Percentiles rank a stretch among this genome's conserved stretches.
These are phyloP conservation scores for Trichomonas vaginalis DNA, from an alignment of 208 protist genomes.

Conservation along the genomic window DNA sequence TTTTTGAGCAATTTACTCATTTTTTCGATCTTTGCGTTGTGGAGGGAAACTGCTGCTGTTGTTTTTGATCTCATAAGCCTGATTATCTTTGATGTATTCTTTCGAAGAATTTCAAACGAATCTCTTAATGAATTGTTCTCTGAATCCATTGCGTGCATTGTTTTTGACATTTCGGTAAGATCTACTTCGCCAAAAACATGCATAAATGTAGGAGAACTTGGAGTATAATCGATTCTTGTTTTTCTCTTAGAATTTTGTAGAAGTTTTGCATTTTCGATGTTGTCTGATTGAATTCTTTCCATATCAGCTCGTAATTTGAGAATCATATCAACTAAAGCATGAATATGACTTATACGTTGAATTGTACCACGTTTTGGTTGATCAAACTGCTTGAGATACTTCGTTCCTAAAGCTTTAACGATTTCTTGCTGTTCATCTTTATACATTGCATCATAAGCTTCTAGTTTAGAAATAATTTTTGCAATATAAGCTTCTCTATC, in stretches of 20 bases:
- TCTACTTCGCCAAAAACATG: neutral
- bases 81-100: neutral
- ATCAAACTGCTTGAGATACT: neutral
- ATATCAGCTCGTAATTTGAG: neutral
- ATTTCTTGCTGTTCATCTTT: neutral
- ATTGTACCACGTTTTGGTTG: neutral
- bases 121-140: neutral
- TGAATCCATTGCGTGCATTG: neutral
- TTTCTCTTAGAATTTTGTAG: neutral
- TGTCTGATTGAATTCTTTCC: neutral
- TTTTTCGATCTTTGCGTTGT: neutral
- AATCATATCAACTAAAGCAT: neutral
- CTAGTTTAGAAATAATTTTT: neutral
- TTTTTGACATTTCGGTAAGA: neutral
- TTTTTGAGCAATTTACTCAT: too few species aligned
- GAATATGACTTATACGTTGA: neutral
- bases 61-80: neutral
- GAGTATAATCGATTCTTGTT: neutral
- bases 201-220: neutral
- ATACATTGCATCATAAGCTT: neutral
- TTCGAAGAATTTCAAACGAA: neutral
- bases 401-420: neutral
- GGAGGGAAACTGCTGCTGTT: too few species aligned
- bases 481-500: neutral
- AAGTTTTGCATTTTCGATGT: neutral